These are phyloP conservation scores for Exophiala viscosa DNA, from an alignment of 2,329 filamentous ascomycete species.

Conservation along the genomic window DNA sequence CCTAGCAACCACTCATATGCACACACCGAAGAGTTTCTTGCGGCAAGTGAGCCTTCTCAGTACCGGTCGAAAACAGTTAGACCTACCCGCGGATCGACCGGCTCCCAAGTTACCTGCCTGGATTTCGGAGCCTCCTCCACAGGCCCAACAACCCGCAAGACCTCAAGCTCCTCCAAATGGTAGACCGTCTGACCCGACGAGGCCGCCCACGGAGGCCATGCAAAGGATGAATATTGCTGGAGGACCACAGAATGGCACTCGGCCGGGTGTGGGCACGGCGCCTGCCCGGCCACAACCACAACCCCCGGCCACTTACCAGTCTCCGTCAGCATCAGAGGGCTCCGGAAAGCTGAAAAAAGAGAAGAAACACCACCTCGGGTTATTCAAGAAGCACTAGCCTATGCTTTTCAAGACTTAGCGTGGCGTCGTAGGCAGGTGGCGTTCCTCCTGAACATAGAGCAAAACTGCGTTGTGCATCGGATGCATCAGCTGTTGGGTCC, in stretches of 20 bases:
- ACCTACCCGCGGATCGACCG: constrained; percentile 76
- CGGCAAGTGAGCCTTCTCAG: constrained; percentile 78
- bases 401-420: constrained; percentile 17
- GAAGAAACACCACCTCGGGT: constrained; percentile 54
- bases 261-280: constrained; percentile 15
- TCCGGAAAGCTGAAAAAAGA: constrained; percentile 52
- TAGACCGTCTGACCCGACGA: constrained; percentile 5
- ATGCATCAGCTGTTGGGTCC: constrained; percentile 34
- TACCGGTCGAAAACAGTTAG: constrained; percentile 68
- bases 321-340: constrained; percentile 14
- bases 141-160: constrained; percentile 24
- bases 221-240: constrained; percentile 24
- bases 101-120: constrained; percentile 79
- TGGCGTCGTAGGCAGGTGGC: constrained; percentile 10
- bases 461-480: too few relatives aligned
- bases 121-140: constrained; percentile 59
- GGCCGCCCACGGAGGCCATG: constrained; percentile 25
- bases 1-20: constrained; percentile 86
- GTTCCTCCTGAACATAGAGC: too few relatives aligned
- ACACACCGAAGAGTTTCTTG: constrained; percentile 77
- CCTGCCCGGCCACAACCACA: constrained; percentile 5
- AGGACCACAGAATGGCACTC: constrained; percentile 31
- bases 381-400: constrained; percentile 28
- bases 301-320: constrained; percentile 14
- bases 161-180: constrained; percentile 22